Conservation (phyloP, 352 stramenopile species). For the Pythium biforme region DNA sequence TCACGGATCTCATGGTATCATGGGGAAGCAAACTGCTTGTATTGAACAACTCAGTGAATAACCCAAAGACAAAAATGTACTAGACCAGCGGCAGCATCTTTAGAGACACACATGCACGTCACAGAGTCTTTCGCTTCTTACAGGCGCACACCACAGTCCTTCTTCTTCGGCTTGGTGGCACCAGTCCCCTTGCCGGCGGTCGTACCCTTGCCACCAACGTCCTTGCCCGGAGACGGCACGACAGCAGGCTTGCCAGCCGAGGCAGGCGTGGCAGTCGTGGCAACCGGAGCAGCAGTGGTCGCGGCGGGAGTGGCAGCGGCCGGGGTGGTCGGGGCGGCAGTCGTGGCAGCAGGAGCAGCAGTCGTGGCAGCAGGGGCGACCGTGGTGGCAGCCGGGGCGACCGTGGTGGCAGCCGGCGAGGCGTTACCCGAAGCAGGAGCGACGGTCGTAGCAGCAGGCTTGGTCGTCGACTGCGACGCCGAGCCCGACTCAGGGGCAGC, state of each 20-base stretch:
- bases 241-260: neutral
- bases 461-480: neutral
- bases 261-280: neutral
- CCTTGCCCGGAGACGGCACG: neutral
- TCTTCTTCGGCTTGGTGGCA: neutral
- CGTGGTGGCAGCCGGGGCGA: neutral
- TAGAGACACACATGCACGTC: conserved; percentile 4
- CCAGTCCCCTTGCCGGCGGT: neutral
- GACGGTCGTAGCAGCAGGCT: conserved; percentile 15
- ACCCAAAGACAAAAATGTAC: conserved; percentile 16
- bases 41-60: neutral
- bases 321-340: neutral
- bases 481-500: neutral
- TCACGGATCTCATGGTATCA: neutral
- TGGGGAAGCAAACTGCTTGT: no score
- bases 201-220: neutral
- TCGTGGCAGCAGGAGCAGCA: neutral
- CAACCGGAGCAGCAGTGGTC: conserved; percentile 1
- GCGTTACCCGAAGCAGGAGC: conserved; percentile 7
- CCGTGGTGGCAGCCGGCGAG: neutral
- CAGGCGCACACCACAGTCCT: conserved; percentile 6
- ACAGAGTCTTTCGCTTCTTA: conserved; percentile 2
- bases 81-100: neutral
- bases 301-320: neutral
- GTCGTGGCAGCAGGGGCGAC: neutral